Evolutionary conservation across 257 asterid genomes (phyloP).

Genomic region (Prunella vulgaris): DNA sequence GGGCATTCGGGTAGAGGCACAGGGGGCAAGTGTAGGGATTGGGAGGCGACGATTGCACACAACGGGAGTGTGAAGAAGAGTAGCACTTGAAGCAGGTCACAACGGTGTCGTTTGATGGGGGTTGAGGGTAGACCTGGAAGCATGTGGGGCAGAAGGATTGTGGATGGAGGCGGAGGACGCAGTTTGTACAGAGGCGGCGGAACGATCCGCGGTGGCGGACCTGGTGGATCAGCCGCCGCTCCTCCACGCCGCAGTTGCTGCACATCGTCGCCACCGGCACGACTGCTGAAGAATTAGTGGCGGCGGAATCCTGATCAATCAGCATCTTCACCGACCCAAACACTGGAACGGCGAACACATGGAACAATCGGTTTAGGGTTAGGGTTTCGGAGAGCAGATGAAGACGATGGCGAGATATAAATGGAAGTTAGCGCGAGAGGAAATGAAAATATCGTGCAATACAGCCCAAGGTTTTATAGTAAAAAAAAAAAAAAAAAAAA

Average conservation of each 20-base stretch:
- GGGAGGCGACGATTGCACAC: constrained; percentile 37
- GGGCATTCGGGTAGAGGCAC: constrained; percentile 49
- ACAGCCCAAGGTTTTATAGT: no score
- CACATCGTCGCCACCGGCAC: constrained; percentile 31
- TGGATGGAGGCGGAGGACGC: constrained; percentile 82
- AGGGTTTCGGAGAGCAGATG: constrained; percentile 7
- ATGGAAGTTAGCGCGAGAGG: neutral
- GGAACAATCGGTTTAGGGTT: neutral
- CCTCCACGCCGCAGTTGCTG: constrained; percentile 61
- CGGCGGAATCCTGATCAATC: constrained; percentile 22
- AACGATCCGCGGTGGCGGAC: constrained; percentile 68
- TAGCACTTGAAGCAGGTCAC: constrained; percentile 62
- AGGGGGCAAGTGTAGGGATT: constrained; percentile 69
- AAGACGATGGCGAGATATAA: neutral
- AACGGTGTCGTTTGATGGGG: constrained; percentile 40
- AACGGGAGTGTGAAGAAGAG: constrained; percentile 60
- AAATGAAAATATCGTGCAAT: neutral
- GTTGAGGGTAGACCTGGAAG: constrained; percentile 63
- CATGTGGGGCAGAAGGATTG: constrained; percentile 88
- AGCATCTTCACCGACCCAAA: neutral
- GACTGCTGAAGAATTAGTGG: constrained; percentile 16
- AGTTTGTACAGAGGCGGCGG: constrained; percentile 83
- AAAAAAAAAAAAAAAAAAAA: no score
- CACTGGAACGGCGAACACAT: neutral
- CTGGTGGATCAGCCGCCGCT: constrained; percentile 70